Evolutionary conservation across 2,329 filamentous ascomycete genomes (phyloP), one percentile per base, ranked within the genome.

Genomic region (Monilinia aucupariae): DNA sequence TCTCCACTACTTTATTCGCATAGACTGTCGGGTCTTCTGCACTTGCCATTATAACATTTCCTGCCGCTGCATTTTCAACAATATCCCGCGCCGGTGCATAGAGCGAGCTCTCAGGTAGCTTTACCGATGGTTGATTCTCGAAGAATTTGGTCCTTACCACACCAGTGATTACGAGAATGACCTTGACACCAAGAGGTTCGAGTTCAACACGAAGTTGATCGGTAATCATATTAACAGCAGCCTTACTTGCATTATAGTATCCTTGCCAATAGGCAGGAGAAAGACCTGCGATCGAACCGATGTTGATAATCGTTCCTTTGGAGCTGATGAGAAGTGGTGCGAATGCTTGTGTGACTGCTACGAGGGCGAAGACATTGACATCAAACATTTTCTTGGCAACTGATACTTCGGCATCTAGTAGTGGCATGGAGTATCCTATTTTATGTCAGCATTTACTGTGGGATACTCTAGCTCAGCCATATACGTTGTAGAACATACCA

Each of bases 271-370:
- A 65, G 20, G 62, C 17, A 15, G 68, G 68, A 8, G 56, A 25
- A 12, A 59, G 30, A 6, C 64, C 65, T 13, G 64, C 64, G 6
- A 74, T 61, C 22, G 76, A 78, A 45, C 78, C 78, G 64, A 79
- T 73, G 59, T 79, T 77, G n/a, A 80, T 74, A 66, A 80, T 77
- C 2, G 75, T 78, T 25, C 79, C 78, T 55, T 70, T 67, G 1
- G 68, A 59, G 7, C 51, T 39, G 17, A 69, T 67, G 8, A 69
- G 61, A 12, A 75, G 64, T 15, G 71, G 68, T 15, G 70, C 59
- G 53, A 75, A 74, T 10, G 69, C 69, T 53, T 75, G 68, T 12
- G 71, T 72, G n/a, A 74, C 68, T 20, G 68, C 65, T 54, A 75
- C 67, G 6, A 72, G 64, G 17, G 66, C 72, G 55, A 74, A 74